A percentile compares a stretch with the other conserved stretches of the same genome.
Evolutionary conservation across 139 green algal species (phyloP).

Genomic region (Asterochloris sp.): DNA sequence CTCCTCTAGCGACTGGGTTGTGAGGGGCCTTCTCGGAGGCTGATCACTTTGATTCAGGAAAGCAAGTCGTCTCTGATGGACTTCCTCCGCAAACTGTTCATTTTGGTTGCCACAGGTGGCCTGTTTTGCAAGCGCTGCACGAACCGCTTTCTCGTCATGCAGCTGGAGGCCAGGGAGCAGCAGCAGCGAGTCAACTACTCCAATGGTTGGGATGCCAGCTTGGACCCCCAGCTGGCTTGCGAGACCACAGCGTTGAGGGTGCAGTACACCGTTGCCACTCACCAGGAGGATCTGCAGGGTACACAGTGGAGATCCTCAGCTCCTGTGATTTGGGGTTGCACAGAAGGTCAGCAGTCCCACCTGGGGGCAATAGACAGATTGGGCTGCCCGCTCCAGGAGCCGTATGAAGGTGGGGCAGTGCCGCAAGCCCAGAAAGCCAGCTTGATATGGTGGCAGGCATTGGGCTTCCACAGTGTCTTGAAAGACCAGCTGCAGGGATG

Average conservation of each 20-base stretch:
- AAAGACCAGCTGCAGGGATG: constrained; percentile 42
- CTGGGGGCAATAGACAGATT: constrained; percentile 16
- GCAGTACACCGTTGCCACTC: constrained; percentile 62
- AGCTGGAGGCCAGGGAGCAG: constrained; percentile 9
- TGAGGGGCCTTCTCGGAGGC: no score
- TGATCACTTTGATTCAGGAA: no score
- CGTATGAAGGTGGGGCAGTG: constrained; percentile 20
- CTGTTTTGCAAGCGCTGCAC: not conserved
- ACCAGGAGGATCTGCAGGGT: constrained; percentile 59
- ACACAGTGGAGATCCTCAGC: not conserved
- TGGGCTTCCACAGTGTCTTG: constrained; percentile 39
- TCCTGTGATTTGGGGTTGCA: not conserved
- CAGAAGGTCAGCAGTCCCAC: not conserved
- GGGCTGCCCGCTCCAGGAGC: constrained; percentile 10
- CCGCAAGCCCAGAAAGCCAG: constrained; percentile 41
- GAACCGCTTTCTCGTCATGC: not conserved
- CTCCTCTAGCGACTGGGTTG: not conserved
- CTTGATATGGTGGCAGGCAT: constrained; percentile 42
- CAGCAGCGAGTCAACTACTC: constrained; percentile 51
- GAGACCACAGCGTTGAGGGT: constrained; percentile 51
- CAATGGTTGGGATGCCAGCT: constrained; percentile 48
- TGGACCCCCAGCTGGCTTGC: constrained; percentile 63
- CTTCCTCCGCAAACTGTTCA: not conserved
- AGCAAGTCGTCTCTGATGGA: no score
- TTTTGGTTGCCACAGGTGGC: not conserved